These are phyloP conservation scores for Fusarium sublunatum DNA, from an alignment of 2,329 filamentous ascomycete genomes.

Conservation along the genomic window DNA sequence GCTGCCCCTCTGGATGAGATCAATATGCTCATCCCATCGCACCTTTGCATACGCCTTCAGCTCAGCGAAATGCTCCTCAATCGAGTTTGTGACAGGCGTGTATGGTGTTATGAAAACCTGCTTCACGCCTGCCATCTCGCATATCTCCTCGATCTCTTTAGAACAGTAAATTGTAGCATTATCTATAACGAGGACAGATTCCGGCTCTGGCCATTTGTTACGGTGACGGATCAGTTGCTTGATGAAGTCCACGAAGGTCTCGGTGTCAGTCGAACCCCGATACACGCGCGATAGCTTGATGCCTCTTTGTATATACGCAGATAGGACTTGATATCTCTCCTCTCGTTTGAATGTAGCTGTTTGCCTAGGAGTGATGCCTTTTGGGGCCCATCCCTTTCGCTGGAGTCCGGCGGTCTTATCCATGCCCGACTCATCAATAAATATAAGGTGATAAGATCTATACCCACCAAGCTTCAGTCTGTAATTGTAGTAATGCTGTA, in stretches of 20 bases:
- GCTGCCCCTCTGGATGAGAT: slow-evolving; percentile 29
- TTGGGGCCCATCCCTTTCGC: slow-evolving; percentile 2
- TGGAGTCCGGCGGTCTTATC: no score
- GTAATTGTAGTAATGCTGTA: slow-evolving; percentile 14
- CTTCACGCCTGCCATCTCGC: neutral
- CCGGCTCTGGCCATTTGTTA: no score
- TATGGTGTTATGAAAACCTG: slow-evolving; percentile 34
- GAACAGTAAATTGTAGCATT: no score
- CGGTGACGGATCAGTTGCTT: slow-evolving; percentile 45
- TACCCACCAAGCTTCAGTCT: slow-evolving; percentile 7
- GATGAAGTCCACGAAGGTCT: slow-evolving; percentile 47
- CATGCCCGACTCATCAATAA: no score
- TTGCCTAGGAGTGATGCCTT: slow-evolving; percentile 5
- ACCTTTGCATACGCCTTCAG: slow-evolving; percentile 36
- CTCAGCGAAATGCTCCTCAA: slow-evolving; percentile 41
- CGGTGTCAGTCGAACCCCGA: slow-evolving; percentile 38
- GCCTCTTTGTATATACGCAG: slow-evolving; percentile 24
- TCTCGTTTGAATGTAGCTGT: slow-evolving; percentile 18
- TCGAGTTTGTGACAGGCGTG: slow-evolving; percentile 40
- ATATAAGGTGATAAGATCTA: neutral
- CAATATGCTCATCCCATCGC: slow-evolving; percentile 28
- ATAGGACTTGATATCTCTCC: neutral
- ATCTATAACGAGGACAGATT: no score
- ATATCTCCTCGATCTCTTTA: no score
- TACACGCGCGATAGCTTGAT: slow-evolving; percentile 44